Conservation (phyloP, 768 basidiomycete genomes). For the Obba rivulosa region DNA sequence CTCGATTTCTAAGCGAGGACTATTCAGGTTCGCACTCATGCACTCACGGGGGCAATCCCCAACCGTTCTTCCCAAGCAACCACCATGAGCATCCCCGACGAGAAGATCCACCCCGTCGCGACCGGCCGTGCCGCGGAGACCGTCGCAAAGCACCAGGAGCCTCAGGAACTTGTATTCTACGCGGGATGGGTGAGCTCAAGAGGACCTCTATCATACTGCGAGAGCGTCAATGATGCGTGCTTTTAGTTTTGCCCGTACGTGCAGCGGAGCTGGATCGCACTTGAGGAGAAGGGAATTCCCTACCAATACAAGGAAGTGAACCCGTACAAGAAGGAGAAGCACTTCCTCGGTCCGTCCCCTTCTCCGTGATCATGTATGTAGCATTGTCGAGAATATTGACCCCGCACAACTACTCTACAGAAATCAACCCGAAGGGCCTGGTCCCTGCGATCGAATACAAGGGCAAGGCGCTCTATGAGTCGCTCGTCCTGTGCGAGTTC, state of each 20-base stretch:
- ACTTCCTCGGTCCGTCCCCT: constrained; percentile 40
- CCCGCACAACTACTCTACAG: constrained; percentile 19
- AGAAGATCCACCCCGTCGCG: constrained; percentile 50
- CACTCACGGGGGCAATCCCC: no score
- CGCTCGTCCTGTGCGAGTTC: constrained; percentile 58
- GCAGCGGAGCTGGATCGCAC: constrained; percentile 58
- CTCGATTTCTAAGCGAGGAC: no score
- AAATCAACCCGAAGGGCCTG: constrained; percentile 65
- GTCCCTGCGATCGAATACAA: constrained; percentile 54
- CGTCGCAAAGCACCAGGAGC: constrained; percentile 45
- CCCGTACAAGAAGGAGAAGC: constrained; percentile 63
- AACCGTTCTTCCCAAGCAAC: constrained; percentile 10
- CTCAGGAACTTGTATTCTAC: constrained; percentile 55
- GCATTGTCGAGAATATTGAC: no score
- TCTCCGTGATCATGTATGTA: neutral
- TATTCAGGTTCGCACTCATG: no score
- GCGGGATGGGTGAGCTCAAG: constrained; percentile 46
- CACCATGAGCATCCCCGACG: constrained; percentile 28
- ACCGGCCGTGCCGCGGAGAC: constrained; percentile 49
- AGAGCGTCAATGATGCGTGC: neutral
- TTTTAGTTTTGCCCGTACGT: constrained; percentile 53
- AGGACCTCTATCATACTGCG: neutral
- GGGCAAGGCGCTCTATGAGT: constrained; percentile 56
- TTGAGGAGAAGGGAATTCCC: constrained; percentile 61
- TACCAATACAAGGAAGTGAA: constrained; percentile 68